Evolutionary conservation across 805 yeast genomes (phyloP).

Genomic region (Pichia cephalocereana): DNA sequence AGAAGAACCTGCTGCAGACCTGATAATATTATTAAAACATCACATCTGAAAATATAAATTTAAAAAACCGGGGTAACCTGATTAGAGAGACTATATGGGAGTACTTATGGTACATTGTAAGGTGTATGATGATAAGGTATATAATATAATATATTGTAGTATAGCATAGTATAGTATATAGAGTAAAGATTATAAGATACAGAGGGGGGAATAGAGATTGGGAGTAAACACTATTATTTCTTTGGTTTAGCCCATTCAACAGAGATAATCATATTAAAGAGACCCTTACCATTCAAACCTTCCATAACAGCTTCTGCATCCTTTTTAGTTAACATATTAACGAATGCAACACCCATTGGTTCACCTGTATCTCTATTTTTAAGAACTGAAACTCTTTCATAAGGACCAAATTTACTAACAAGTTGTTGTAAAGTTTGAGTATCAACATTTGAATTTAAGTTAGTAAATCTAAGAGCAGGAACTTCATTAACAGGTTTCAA

Average conservation of each 20-base stretch:
- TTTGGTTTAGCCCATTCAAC: constrained; percentile 52
- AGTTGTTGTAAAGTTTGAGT: constrained; percentile 77
- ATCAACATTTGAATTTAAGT: constrained; percentile 75
- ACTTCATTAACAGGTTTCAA: constrained; percentile 20
- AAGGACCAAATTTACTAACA: constrained; percentile 54
- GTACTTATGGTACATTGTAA: too few relatives aligned
- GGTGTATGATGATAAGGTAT: too few relatives aligned
- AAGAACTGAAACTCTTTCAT: constrained; percentile 71
- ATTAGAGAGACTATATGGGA: too few relatives aligned
- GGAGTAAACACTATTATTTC: not conserved
- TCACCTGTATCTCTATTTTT: constrained; percentile 90
- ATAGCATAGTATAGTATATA: not conserved
- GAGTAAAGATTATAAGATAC: not conserved
- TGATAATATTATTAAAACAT: too few relatives aligned
- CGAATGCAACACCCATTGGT: constrained; percentile 94
- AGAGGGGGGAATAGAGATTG: too few relatives aligned
- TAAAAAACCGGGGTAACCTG: too few relatives aligned
- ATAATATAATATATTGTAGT: too few relatives aligned
- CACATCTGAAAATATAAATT: too few relatives aligned
- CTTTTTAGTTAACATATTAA: constrained; percentile 59
- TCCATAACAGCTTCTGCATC: constrained; percentile 74
- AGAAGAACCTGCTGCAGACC: too few relatives aligned
- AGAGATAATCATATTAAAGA: constrained; percentile 74
- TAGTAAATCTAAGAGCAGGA: constrained; percentile 65
- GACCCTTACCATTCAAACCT: constrained; percentile 79